Percentiles rank a stretch among this genome's conserved stretches.
phyloP scores from a whole-genome alignment of 2,329 filamentous ascomycete genomes.

The Neofusicoccum kwambonambiense region DNA sequence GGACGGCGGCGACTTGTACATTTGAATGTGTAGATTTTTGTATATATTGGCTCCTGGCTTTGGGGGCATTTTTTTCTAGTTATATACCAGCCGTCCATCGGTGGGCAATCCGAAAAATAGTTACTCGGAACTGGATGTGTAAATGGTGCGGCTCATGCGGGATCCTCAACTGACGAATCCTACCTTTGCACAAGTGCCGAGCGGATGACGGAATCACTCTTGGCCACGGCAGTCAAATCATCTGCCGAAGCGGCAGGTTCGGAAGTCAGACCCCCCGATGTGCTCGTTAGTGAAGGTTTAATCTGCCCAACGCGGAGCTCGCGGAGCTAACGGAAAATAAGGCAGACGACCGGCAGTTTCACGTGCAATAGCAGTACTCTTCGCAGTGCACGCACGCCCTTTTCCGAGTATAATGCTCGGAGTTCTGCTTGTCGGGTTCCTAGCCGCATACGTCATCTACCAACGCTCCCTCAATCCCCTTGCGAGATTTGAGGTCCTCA shows the following conservation, averaged over 20 bases:
- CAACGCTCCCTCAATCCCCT: conserved; percentile 44
- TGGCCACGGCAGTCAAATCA: background rate
- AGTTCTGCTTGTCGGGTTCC: background rate
- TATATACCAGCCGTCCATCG: no score
- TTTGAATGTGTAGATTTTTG: background rate
- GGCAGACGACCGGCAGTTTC: no score
- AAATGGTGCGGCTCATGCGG: background rate
- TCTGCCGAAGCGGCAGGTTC: background rate
- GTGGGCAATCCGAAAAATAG: no score
- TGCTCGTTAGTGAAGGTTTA: background rate
- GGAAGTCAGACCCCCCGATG: background rate
- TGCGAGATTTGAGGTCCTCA: conserved; percentile 36
- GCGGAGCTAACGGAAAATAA: background rate
- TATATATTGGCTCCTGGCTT: background rate
- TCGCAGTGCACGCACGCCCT: no score
- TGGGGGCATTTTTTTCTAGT: background rate
- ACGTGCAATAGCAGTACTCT: no score
- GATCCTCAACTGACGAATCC: no score
- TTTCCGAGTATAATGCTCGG: background rate
- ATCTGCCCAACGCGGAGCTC: background rate
- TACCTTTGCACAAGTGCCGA: no score
- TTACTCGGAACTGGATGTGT: background rate
- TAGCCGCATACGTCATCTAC: conserved; percentile 29
- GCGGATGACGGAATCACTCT: background rate
- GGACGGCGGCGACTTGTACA: background rate